Percentiles rank a stretch among this genome's conserved stretches.
These are phyloP conservation scores for Diplodia scrobiculata DNA, from an alignment of 2,329 filamentous ascomycete genomes.

Conservation along the genomic window DNA sequence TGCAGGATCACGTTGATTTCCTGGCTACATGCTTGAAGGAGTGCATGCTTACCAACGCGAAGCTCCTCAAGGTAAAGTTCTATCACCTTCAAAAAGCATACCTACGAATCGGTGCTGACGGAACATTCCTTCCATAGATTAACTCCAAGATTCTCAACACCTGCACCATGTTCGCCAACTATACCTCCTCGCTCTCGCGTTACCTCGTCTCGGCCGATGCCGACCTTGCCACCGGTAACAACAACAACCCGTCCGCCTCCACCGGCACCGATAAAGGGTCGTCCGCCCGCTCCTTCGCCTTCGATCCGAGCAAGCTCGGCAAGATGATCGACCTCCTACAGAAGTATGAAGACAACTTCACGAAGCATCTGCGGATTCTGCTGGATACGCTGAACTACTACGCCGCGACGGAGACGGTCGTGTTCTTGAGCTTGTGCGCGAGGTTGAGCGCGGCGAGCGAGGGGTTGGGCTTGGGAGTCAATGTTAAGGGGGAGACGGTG, in stretches of 20 bases:
- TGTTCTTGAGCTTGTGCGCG: conserved; percentile 83
- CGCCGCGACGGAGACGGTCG: conserved; percentile 94
- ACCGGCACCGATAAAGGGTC: conserved; percentile 32
- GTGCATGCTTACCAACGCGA: conserved; percentile 97
- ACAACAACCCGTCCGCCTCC: conserved; percentile 31
- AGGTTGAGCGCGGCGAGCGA: conserved; percentile 68
- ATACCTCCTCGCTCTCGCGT: conserved; percentile 81
- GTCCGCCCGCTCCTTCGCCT: conserved; percentile 39
- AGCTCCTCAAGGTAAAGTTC: conserved; percentile 75
- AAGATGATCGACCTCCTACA: conserved; percentile 84
- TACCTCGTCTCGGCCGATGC: conserved; percentile 80
- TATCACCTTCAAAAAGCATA: not conserved
- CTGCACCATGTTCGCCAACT: conserved; percentile 89
- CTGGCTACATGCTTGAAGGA: conserved; percentile 96
- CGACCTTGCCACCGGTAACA: conserved; percentile 29
- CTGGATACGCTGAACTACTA: conserved; percentile 96
- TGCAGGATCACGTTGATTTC: conserved; percentile 99
- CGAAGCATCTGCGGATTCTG: conserved; percentile 85
- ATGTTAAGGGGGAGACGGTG: conserved; percentile 20
- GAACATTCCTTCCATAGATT: conserved; percentile 63
- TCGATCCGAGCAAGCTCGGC: conserved; percentile 63
- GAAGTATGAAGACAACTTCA: conserved; percentile 93
- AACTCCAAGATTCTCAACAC: conserved; percentile 97
- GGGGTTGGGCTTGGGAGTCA: conserved; percentile 25
- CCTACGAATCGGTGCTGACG: conserved; percentile 26